Percentiles rank a stretch among this genome's conserved stretches.
phyloP scores from a whole-genome alignment of 164 flowering plant genomes.

The Berberis vulgaris region DNA sequence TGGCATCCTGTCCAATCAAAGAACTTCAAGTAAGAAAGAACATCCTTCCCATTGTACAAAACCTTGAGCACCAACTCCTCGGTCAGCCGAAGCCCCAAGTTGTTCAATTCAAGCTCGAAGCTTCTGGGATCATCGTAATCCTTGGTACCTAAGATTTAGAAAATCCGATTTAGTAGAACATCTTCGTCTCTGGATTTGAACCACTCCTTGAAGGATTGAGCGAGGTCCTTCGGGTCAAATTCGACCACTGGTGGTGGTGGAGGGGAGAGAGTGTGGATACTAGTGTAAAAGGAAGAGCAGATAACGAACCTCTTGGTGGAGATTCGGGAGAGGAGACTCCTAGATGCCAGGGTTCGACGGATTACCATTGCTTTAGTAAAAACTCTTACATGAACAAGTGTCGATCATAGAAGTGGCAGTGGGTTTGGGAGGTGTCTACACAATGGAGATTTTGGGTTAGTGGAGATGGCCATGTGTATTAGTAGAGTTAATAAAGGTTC shows the following conservation, averaged over 20 bases:
- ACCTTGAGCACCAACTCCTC: conserved; percentile 47
- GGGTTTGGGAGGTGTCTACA: not conserved
- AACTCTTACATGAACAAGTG: not conserved
- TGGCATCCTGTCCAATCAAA: conserved; percentile 93
- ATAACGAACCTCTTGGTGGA: conserved; percentile 4
- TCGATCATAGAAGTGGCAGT: not conserved
- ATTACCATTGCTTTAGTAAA: not conserved
- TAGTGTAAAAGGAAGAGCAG: conserved; percentile 2
- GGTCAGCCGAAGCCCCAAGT: conserved; percentile 29
- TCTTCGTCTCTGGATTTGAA: conserved; percentile 21
- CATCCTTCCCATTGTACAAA: conserved; percentile 30
- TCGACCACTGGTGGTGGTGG: not conserved
- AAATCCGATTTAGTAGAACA: conserved; percentile 28
- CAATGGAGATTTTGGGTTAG: not conserved
- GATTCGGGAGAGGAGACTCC: conserved; percentile 6
- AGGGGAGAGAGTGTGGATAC: not conserved
- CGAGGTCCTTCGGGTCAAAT: conserved; percentile 13
- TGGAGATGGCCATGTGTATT: too few relatives aligned
- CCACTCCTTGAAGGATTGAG: conserved; percentile 40
- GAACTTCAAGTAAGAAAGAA: conserved; percentile 57
- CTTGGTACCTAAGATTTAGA: conserved; percentile 19
- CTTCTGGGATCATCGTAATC: conserved; percentile 7
- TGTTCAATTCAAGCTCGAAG: conserved; percentile 18
- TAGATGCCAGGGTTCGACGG: not conserved
- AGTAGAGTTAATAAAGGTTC: too few relatives aligned